phyloP scores from a whole-genome alignment of 441 rosid genomes.

The Erysimum cheiri region DNA sequence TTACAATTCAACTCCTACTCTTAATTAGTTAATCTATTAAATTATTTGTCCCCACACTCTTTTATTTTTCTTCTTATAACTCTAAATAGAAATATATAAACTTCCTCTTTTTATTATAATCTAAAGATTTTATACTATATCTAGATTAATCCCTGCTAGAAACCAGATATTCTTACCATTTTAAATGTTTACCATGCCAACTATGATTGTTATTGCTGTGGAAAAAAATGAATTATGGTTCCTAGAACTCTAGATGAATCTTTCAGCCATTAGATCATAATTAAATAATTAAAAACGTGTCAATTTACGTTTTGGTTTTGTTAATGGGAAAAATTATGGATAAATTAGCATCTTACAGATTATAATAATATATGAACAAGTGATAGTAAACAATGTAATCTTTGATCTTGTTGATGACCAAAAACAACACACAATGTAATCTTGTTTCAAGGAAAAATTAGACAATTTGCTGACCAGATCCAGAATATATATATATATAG shows the following conservation, averaged over 20 bases:
- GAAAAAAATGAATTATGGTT: background rate
- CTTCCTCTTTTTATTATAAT: too few relatives aligned
- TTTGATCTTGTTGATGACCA: constrained; percentile 17
- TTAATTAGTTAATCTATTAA: background rate
- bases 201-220: background rate
- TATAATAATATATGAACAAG: background rate
- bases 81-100: too few relatives aligned
- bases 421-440: background rate
- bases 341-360: background rate
- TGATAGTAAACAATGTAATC: background rate
- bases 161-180: background rate
- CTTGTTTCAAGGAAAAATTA: background rate
- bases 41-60: background rate
- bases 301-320: background rate
- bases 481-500: background rate
- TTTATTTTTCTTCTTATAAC: background rate
- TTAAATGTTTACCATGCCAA: background rate
- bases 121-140: too few relatives aligned
- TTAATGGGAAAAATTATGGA: constrained; percentile 4
- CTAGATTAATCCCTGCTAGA: too few relatives aligned
- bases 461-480: background rate
- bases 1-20: constrained; percentile 35
- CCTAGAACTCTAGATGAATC: background rate
- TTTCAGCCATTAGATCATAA: background rate
- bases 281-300: background rate